Percentiles rank a stretch among this genome's conserved stretches.
Evolutionary conservation across 257 asterid species (phyloP).

Genomic region (Galeopsis tetrahit): DNA sequence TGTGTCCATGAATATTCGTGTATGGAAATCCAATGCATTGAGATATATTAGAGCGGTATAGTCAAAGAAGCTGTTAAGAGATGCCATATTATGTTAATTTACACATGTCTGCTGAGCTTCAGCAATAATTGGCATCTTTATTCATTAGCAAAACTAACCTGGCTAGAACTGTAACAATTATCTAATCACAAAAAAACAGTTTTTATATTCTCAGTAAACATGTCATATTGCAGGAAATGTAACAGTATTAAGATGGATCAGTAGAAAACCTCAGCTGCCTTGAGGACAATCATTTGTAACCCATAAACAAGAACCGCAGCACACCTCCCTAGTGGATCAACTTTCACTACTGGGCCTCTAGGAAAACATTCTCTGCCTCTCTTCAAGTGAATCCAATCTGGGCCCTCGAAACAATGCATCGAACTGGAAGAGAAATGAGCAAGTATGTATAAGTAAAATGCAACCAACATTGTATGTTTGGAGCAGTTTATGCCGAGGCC

Average conservation of each 20-base stretch:
- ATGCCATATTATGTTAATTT: slow-evolving; percentile 7
- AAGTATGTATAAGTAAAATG: slow-evolving; percentile 27
- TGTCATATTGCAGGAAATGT: slow-evolving; percentile 10
- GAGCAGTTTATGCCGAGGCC: slow-evolving; percentile 20
- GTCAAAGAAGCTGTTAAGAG: slow-evolving; percentile 3
- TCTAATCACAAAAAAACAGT: slow-evolving; percentile 2
- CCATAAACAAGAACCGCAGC: slow-evolving; percentile 87
- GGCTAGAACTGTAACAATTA: slow-evolving; percentile 11
- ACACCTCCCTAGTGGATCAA: slow-evolving; percentile 94
- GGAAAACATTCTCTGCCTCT: slow-evolving; percentile 89
- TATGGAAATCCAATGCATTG: slow-evolving; percentile 5
- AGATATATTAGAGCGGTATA: neutral
- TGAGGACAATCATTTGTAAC: slow-evolving; percentile 88
- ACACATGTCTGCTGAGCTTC: neutral
- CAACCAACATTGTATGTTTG: slow-evolving; percentile 16
- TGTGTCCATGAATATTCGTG: neutral
- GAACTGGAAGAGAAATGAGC: slow-evolving; percentile 63
- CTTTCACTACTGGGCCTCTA: slow-evolving; percentile 85
- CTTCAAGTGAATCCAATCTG: slow-evolving; percentile 87
- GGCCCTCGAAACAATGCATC: slow-evolving; percentile 99
- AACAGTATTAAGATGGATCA: slow-evolving; percentile 29
- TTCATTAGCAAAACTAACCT: neutral
- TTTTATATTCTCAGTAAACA: slow-evolving; percentile 4
- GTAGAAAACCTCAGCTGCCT: slow-evolving; percentile 87
- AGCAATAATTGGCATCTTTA: neutral